These are phyloP conservation scores for Eucalyptus virginea DNA, from an alignment of 345 rosid genomes.

Conservation along the genomic window DNA sequence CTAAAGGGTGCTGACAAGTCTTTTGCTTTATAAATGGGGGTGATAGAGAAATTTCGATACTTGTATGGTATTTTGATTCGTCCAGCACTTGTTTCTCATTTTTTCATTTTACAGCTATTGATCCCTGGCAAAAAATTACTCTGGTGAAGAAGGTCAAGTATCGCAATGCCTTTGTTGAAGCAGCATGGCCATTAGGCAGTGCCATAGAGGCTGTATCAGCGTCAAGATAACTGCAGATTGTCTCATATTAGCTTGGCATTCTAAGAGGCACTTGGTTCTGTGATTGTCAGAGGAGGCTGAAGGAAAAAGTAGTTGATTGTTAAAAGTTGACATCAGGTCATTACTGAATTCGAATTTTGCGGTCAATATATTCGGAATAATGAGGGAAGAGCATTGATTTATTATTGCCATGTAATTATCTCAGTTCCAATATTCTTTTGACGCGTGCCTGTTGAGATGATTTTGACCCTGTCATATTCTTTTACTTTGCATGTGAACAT, in stretches of 20 bases:
- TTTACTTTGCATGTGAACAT: not conserved
- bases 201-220: constrained; percentile 90
- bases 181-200: constrained; percentile 98
- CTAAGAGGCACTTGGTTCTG: not conserved
- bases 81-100: not conserved
- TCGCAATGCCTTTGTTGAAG: constrained; percentile 60
- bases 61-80: not conserved
- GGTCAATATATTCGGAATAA: not conserved
- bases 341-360: not conserved
- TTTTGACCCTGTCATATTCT: not conserved
- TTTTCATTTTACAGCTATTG: constrained; percentile 32
- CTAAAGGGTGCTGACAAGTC: not conserved
- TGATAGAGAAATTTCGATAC: not conserved
- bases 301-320: not conserved
- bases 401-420: not conserved
- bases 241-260: not conserved
- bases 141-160: constrained; percentile 77
- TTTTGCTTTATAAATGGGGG: not conserved
- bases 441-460: not conserved
- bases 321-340: not conserved
- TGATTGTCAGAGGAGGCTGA: not conserved
- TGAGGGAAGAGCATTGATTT: not conserved
- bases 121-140: constrained; percentile 69
- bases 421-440: not conserved
- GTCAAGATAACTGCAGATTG: not conserved